Base-by-base conservation (phyloP, 1,139 yeast species). In the Kurtzmaniella quercitrusa region DNA sequence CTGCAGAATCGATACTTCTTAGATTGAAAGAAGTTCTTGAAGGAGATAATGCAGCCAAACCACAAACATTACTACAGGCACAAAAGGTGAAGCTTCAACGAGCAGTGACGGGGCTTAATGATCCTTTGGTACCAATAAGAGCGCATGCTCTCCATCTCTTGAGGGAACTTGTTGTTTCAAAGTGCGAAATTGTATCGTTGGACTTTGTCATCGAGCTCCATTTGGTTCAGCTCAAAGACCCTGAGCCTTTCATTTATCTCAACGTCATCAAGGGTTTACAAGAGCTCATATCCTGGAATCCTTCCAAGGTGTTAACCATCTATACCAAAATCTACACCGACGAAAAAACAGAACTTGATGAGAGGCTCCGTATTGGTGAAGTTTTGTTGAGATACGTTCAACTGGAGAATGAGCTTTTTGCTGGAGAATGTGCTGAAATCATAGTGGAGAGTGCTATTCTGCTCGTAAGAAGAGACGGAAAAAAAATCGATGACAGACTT, bases 161-260 rank as follows among this genome's bases (percentile, higher is more conserved):
- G 15, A 70, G 90, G 34, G 73, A 76, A 43, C 66, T 91, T 40
- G 73, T 86, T 2, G 72, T 70, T 31, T 59, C 63, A 15, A 68
- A 67, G 37, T 77, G 86, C 34, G 62, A 68, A 1, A 78, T 77
- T 0, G 61, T 90, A 5, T 61, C 81, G 0, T 44, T 78, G 10
- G 77, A 75, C 14, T 75, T 77, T 44, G 89, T 78, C 0, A 62
- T 87, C 34, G 72, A 77, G 25, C 63, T 89, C 15, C 87, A 86
- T 57, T 56, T 87, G 38, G 66, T 73, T 1, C 89, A 85, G 51
- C 63, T 93, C 42, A 75, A 76, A 44, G 95, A 89, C 54, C 75
- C 81, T 0, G 98, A 93, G 49, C 95, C 98, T 0, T 93, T 82
- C 58, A 79, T 93, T 15, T 93, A 88, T 58, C 61, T 93, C 45